Conservation (phyloP, 106 monocot genomes). For the Dendrobium catenatum region DNA sequence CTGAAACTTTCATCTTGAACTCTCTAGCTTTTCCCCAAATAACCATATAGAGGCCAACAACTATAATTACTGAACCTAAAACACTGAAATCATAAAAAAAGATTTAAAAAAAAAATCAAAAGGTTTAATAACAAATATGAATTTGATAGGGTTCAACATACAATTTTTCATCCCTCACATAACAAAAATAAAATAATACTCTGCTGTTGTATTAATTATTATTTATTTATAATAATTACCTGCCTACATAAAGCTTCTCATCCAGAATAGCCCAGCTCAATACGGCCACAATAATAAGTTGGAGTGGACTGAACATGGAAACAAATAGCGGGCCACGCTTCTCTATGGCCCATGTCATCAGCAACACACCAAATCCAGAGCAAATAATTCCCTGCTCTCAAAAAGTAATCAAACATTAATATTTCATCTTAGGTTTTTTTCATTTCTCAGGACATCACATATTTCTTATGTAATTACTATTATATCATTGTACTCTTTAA, state of each 20-base stretch:
- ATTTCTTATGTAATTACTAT: too few species aligned
- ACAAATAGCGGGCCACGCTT: slow-evolving; percentile 59
- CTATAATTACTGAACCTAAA: not conserved
- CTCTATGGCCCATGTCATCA: slow-evolving; percentile 74
- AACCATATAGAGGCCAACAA: not conserved
- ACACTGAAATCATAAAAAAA: not conserved
- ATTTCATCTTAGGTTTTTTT: too few species aligned
- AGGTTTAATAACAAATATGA: not conserved
- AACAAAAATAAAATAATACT: too few species aligned
- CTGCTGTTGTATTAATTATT: not conserved
- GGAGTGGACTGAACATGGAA: slow-evolving; percentile 77
- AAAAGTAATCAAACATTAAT: too few species aligned
- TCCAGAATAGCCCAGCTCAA: slow-evolving; percentile 71
- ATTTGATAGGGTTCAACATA: too few species aligned
- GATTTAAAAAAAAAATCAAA: not conserved
- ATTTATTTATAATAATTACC: slow-evolving; percentile 23
- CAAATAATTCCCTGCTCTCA: too few species aligned
- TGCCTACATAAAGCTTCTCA: slow-evolving; percentile 66
- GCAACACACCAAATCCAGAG: too few species aligned
- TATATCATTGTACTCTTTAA: too few species aligned
- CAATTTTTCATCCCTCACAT: too few species aligned
- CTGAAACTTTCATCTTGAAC: not conserved
- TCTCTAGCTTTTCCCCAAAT: not conserved
- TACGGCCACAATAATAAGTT: slow-evolving; percentile 63
- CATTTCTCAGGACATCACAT: too few species aligned